Evolutionary conservation across 108 stramenopile species (phyloP), one percentile per base, ranked within the genome.

Genomic region (Nitzschia sp.): DNA sequence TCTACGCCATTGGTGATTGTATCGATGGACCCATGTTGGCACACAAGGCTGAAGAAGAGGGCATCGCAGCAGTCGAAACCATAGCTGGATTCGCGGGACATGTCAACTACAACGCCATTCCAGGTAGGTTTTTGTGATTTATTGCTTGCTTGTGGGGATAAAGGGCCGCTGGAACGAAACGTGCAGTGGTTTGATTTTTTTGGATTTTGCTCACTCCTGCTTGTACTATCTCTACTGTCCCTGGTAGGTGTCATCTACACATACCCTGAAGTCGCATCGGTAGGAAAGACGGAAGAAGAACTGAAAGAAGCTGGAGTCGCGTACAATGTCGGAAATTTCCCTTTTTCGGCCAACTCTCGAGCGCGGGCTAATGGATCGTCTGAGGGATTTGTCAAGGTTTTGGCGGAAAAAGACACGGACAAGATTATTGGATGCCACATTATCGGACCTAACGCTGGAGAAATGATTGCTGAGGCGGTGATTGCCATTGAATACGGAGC

Each of bases 31-130:
- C 99, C 58, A 99, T 99, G 99, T 80, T 99, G 50, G 99, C 99
- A 5, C 99, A 99, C 93, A 99, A 99, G 87, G 99, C 99, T 22
- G 99, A 99, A 81, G 97, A 99, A 74, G 99, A 99, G 73, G 97
- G 98, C 31, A 96, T 98, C 73, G 99, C 98, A 15, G 90, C 88
- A 55, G 94, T 97, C 15, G 99, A 99, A 80, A 94, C 75, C 36
- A 96, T 99, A 69, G 97, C 98, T 34, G 99, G 99, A 58, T 93
- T 78, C 61, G 97, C 97, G 11, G 99, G 99, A 46, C 99, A 99
- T 77, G 99, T 99, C 65, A 98, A 98, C 80, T 99, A 99, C 76
- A 96, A 99, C 80, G 96, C 94, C 31, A 98, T 99, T 80, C 99
- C 99, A 34, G 97, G 79, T 80, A 68, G 36, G 79, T 71, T 15